These are phyloP conservation scores for Trametes pubescens DNA, from an alignment of 1,284 basidiomycete genomes.

Conservation along the genomic window DNA sequence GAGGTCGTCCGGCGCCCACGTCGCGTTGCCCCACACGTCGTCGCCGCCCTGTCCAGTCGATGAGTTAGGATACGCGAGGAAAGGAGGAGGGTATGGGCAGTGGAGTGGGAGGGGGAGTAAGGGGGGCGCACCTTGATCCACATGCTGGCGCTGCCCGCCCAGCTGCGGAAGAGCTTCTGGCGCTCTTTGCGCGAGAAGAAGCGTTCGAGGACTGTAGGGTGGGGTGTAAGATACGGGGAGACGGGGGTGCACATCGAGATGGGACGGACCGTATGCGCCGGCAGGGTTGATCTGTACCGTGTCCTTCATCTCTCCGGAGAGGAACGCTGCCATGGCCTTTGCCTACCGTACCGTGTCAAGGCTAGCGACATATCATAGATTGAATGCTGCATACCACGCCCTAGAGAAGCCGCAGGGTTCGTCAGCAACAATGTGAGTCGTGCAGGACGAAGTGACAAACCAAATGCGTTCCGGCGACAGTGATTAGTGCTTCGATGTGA, in stretches of 20 bases:
- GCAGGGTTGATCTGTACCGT: conserved; percentile 93
- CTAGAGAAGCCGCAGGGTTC: conserved; percentile 35
- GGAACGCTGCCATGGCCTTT: conserved; percentile 95
- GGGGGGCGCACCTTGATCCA: conserved; percentile 80
- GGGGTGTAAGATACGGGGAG: neutral
- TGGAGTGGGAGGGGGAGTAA: too few relatives aligned
- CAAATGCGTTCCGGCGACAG: conserved; percentile 90
- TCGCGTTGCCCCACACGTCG: conserved; percentile 87
- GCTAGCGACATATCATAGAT: too few relatives aligned
- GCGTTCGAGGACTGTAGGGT: conserved; percentile 70
- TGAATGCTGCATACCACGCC: conserved; percentile 65
- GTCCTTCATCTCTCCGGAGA: conserved; percentile 95
- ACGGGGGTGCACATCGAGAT: neutral
- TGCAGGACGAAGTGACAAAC: conserved; percentile 48
- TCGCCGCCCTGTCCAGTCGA: conserved; percentile 76
- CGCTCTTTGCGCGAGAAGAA: conserved; percentile 94
- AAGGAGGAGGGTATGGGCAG: neutral
- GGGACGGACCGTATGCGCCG: conserved; percentile 73
- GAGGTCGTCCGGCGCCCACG: conserved; percentile 82
- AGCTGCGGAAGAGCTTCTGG: conserved; percentile 91
- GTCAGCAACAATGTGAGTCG: conserved; percentile 6
- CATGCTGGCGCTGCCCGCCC: conserved; percentile 95
- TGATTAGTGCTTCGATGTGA: conserved; percentile 83
- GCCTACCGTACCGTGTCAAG: conserved; percentile 54
- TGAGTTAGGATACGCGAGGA: neutral